Percentiles rank a stretch among this genome's conserved stretches.
Evolutionary conservation across 768 basidiomycete species (phyloP).

Genomic region (Boletellus sp.): DNA sequence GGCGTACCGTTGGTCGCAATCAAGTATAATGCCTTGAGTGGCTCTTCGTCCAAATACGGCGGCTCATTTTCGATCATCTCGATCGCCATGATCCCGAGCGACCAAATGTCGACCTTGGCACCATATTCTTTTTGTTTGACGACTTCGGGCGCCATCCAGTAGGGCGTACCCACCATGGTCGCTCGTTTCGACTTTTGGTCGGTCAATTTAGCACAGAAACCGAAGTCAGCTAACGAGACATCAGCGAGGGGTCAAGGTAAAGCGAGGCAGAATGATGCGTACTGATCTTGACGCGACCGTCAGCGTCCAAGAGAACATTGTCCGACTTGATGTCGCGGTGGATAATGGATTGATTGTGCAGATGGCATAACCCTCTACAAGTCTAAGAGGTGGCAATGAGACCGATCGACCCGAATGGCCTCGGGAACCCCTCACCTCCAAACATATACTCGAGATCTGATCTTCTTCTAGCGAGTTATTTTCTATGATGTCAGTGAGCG

Average conservation of each 20-base stretch:
- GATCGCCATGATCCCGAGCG: slow-evolving; percentile 96
- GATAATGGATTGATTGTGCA: slow-evolving; percentile 93
- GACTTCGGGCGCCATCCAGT: slow-evolving; percentile 99
- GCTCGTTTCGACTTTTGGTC: slow-evolving; percentile 96
- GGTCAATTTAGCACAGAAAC: slow-evolving; percentile 93
- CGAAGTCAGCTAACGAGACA: slow-evolving; percentile 79
- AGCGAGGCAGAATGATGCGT: slow-evolving; percentile 31
- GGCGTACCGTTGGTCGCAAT: slow-evolving; percentile 99
- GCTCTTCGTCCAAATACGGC: slow-evolving; percentile 93
- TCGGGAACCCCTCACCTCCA: slow-evolving; percentile 61
- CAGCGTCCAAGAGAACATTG: slow-evolving; percentile 89
- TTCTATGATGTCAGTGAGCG: slow-evolving; percentile 96
- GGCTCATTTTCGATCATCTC: slow-evolving; percentile 99
- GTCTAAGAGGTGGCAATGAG: slow-evolving; percentile 50
- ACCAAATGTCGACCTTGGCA: slow-evolving; percentile 96
- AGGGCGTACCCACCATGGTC: slow-evolving; percentile 97
- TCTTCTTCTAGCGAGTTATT: slow-evolving; percentile 94
- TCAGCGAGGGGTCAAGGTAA: slow-evolving; percentile 1
- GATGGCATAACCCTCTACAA: slow-evolving; percentile 89
- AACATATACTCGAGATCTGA: slow-evolving; percentile 87
- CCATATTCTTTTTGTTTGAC: slow-evolving; percentile 97
- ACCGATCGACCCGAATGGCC: neutral
- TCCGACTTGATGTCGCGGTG: slow-evolving; percentile 98
- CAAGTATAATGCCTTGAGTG: slow-evolving; percentile 88
- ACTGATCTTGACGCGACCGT: slow-evolving; percentile 98